Percentiles rank a stretch among this genome's conserved stretches.
Conservation (phyloP, 129 eudicot genomes). For the Flaveria ramosissima region DNA sequence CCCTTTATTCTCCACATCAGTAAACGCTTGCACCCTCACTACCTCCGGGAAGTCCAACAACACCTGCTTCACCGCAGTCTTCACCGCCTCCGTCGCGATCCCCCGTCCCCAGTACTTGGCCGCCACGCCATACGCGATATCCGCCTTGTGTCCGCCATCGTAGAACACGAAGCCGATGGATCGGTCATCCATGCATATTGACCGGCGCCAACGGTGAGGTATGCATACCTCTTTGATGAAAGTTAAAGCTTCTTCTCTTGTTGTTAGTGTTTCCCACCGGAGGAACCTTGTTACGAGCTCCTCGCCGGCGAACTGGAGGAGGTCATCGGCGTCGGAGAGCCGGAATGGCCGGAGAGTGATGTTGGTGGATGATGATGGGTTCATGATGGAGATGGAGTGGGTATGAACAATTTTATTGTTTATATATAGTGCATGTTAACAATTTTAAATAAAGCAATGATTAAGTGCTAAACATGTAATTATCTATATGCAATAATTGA, state of each 20-base stretch:
- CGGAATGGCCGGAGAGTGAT: conserved; percentile 41
- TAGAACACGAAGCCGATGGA: conserved; percentile 35
- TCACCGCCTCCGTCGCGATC: conserved; percentile 36
- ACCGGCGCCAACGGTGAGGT: conserved; percentile 47
- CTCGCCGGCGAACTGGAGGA: conserved; percentile 36
- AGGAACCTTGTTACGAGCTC: conserved; percentile 32
- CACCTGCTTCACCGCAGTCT: conserved; percentile 34
- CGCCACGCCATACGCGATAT: conserved; percentile 36
- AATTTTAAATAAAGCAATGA: background rate
- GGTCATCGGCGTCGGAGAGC: conserved; percentile 32
- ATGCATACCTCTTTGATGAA: conserved; percentile 46
- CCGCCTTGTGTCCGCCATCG: conserved; percentile 31
- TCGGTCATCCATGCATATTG: conserved; percentile 43
- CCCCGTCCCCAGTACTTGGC: conserved; percentile 43
- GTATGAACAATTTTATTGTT: background rate
- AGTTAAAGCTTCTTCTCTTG: conserved; percentile 36
- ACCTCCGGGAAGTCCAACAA: conserved; percentile 35
- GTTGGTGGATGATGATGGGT: background rate
- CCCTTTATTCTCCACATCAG: conserved; percentile 39
- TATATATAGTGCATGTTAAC: background rate
- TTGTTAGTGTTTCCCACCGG: conserved; percentile 36
- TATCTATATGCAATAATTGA: conserved; percentile 6
- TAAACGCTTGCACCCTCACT: conserved; percentile 41
- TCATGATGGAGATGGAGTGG: background rate
- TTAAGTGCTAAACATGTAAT: background rate